Evolutionary conservation across 345 rosid species (phyloP), one percentile per base, ranked within the genome.

Genomic region (Boechera stricta): DNA sequence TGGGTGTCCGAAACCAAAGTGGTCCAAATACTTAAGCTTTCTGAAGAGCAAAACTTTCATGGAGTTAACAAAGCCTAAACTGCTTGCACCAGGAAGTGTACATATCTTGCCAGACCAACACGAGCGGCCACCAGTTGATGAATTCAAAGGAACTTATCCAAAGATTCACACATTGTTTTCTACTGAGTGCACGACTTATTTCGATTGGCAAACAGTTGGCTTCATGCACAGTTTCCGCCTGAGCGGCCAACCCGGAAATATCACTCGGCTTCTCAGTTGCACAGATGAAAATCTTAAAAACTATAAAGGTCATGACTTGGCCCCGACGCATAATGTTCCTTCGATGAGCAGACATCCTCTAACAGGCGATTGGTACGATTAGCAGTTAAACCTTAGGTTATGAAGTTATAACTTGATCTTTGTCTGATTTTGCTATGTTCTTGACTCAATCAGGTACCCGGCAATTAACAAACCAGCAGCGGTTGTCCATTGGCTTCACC

Each of bases 121-220:
- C 36, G 45, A 83, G 85, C 24, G 24, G 74, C 76, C 69, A 53
- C 76, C 64, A 68, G 55, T 74, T 44, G 80, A 82, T 76, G 91
- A 87, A 79, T 68, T 80, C 75, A 83, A 63, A 47, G 85, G 71
- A 81, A 69, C 84, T 6, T 69, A 82, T 85, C 93, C 94, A 15
- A 93, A 91, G 84, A 91, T 95, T 67, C 99, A 92, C 80, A 95
- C 98, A 10, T 9, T 95, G 61, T 95, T 95, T 85, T 95, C 99
- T 49, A 90, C 97, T 3, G 99, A 95, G 82, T 95, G 99, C 76
- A 89, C 86, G 3, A 83, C 87, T 65, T 92, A 95, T 83, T 95
- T 95, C 72, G 99, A 95, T 80, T 95, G 99, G 98, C 99, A 95
- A 80, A 95, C 99, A 38, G 98, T 95, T 31, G 99, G 98, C 57